phyloP scores from a whole-genome alignment of 345 rosid genomes.

The Theobroma cacao region DNA sequence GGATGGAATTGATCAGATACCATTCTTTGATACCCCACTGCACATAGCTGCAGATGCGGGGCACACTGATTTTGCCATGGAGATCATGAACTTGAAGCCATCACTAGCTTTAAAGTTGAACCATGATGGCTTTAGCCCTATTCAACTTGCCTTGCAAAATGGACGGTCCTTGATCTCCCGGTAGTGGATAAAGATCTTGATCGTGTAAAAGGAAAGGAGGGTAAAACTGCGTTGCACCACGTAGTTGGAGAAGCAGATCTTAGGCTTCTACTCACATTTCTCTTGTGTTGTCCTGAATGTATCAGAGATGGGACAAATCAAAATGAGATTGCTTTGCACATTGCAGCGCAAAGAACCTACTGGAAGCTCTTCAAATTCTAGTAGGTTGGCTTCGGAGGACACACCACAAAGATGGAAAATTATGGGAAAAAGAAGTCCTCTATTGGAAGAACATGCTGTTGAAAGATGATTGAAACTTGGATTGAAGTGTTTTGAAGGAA shows the following conservation, averaged over 20 bases:
- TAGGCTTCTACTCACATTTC: slow-evolving; percentile 19
- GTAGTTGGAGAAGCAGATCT: slow-evolving; percentile 1
- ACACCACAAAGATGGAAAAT: background rate
- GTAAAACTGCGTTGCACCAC: slow-evolving; percentile 25
- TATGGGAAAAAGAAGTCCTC: background rate
- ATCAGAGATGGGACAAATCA: slow-evolving; percentile 22
- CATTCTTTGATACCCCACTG: no score
- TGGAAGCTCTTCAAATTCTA: slow-evolving; percentile 15
- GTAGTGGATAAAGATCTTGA: background rate
- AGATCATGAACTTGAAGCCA: no score
- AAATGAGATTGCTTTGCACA: slow-evolving; percentile 24
- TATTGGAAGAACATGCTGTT: no score
- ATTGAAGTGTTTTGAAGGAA: no score
- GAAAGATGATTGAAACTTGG: no score
- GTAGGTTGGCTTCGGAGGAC: slow-evolving; percentile 16
- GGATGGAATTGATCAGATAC: no score
- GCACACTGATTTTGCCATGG: no score
- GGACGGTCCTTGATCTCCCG: background rate
- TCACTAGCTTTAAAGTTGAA: no score
- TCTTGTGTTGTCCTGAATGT: slow-evolving; percentile 19
- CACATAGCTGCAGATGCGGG: no score
- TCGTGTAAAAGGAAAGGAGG: slow-evolving; percentile 25
- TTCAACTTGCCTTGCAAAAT: background rate
- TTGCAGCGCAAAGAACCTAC: background rate
- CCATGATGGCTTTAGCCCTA: background rate